phyloP scores from a whole-genome alignment of 768 basidiomycete genomes.

The Lentinula edodes region DNA sequence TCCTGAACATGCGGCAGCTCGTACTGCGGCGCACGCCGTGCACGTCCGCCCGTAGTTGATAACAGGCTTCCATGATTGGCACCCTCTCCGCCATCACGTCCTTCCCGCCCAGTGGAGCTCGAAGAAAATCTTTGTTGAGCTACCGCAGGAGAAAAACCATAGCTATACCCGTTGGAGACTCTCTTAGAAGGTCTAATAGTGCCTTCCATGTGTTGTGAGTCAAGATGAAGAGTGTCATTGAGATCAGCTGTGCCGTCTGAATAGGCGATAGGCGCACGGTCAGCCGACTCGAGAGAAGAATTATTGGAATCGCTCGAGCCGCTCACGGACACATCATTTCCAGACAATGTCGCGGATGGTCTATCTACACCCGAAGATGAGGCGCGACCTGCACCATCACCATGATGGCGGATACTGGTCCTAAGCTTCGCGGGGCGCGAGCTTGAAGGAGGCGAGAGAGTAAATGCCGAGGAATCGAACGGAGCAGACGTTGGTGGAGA shows the following conservation, averaged over 20 bases:
- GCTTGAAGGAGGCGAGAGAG: not conserved
- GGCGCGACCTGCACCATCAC: not conserved
- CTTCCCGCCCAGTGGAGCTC: not conserved
- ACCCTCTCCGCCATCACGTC: not conserved
- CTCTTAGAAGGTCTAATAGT: constrained; percentile 1
- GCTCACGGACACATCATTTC: not conserved
- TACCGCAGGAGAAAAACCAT: constrained; percentile 6
- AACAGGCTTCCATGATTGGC: not conserved
- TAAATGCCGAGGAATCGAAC: not conserved
- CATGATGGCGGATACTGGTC: no score
- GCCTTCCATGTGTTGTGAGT: constrained; percentile 5
- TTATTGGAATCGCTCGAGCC: not conserved
- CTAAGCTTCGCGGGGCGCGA: not conserved
- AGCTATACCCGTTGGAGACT: constrained; percentile 8
- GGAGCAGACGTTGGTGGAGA: not conserved
- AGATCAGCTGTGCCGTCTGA: not conserved
- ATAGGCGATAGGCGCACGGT: not conserved
- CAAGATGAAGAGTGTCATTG: not conserved
- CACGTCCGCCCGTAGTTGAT: not conserved
- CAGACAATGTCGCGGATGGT: not conserved
- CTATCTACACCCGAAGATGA: not conserved
- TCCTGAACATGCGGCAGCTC: not conserved
- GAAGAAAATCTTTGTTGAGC: not conserved
- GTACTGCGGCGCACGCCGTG: not conserved
- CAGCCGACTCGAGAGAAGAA: not conserved